Percentiles rank a stretch among this genome's conserved stretches.
Evolutionary conservation across 495 filamentous ascomycete genomes (phyloP).

Genomic region (Daldinia bambusicola): DNA sequence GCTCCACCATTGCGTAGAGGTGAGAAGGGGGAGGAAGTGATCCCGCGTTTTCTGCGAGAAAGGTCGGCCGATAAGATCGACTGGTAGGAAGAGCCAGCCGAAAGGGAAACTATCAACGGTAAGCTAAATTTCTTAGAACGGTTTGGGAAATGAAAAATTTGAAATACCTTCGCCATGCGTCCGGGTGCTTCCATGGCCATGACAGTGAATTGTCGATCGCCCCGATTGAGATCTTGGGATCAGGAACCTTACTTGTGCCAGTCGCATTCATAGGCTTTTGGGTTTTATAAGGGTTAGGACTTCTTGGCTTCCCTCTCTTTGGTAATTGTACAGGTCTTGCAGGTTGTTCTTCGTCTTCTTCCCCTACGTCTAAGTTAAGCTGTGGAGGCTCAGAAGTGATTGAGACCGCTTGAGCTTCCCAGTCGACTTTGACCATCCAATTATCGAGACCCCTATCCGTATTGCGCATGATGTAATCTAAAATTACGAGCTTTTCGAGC

Average conservation of each 20-base stretch:
- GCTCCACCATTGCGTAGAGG: conserved; percentile 95
- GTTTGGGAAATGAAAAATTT: conserved; percentile 5
- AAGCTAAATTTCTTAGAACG: conserved; percentile 23
- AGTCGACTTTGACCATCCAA: conserved; percentile 99
- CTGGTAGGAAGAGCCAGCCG: conserved; percentile 97
- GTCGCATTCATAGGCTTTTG: conserved; percentile 86
- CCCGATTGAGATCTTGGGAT: conserved; percentile 78
- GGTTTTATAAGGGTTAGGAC: conserved; percentile 73
- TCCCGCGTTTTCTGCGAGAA: conserved; percentile 92
- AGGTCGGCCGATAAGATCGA: conserved; percentile 93
- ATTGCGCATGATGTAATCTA: conserved; percentile 99
- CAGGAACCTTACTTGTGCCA: conserved; percentile 61
- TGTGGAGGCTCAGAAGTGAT: conserved; percentile 86
- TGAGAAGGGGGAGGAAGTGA: conserved; percentile 93
- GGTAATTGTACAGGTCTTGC: conserved; percentile 67
- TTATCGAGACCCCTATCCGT: conserved; percentile 97
- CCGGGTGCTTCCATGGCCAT: conserved; percentile 99
- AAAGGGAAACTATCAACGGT: conserved; percentile 81
- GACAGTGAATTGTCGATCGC: conserved; percentile 98
- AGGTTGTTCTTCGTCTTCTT: conserved; percentile 60
- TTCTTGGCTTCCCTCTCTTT: conserved; percentile 54
- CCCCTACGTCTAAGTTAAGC: conserved; percentile 62
- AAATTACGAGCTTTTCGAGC: conserved; percentile 94
- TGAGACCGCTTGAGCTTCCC: conserved; percentile 79
- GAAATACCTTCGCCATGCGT: conserved; percentile 74